phyloP scores from a whole-genome alignment of 2,329 filamentous ascomycete genomes.

The Penicillium expansum region DNA sequence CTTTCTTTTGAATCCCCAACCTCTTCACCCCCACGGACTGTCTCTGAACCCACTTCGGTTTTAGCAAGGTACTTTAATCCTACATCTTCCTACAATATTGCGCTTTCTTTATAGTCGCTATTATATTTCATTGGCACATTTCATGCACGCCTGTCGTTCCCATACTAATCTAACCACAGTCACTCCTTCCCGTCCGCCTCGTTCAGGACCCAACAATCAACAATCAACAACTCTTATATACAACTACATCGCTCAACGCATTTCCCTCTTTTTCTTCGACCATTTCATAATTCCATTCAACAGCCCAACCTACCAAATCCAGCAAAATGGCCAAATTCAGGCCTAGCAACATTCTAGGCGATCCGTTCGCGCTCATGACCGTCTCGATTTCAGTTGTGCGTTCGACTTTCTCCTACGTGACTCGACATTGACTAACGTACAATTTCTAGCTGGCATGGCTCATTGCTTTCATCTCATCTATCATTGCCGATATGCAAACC shows the following conservation, averaged over 20 bases:
- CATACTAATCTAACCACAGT: conserved; percentile 1
- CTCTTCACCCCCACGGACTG: conserved; percentile 12
- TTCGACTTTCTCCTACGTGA: conserved; percentile 25
- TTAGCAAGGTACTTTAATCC: conserved; percentile 19
- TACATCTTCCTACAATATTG: background rate
- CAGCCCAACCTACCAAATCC: conserved; percentile 11
- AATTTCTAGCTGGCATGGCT: conserved; percentile 79
- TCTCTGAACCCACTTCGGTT: conserved; percentile 15
- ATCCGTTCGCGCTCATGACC: conserved; percentile 93
- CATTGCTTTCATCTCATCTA: conserved; percentile 82
- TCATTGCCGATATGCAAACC: conserved; percentile 61
- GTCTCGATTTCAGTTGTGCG: conserved; percentile 87
- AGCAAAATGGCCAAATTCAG: conserved; percentile 58
- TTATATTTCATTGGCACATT: background rate
- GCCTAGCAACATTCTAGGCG: conserved; percentile 86
- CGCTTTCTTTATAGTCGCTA: background rate
- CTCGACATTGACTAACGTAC: conserved; percentile 12
- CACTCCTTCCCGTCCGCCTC: conserved; percentile 7
- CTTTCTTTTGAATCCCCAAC: conserved; percentile 13
- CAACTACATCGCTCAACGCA: conserved; percentile 24
- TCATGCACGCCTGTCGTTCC: background rate
- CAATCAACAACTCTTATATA: conserved; percentile 2
- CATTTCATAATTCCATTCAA: conserved; percentile 19
- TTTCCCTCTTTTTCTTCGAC: conserved; percentile 8
- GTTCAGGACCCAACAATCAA: conserved; percentile 2